Evolutionary conservation across 805 yeast genomes (phyloP).

Genomic region (Tetrapisispora pingtungensis): DNA sequence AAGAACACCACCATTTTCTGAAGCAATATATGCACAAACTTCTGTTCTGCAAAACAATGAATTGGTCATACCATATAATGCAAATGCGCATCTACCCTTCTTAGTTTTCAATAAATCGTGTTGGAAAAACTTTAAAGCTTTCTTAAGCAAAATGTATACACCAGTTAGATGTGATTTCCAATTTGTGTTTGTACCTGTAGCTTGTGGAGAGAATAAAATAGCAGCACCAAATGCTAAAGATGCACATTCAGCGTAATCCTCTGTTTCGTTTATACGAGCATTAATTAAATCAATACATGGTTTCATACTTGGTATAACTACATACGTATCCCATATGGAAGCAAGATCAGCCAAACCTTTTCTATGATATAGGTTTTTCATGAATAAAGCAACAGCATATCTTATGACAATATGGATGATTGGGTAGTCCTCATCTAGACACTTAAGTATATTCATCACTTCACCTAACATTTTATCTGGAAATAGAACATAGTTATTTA

Average conservation of each 20-base stretch:
- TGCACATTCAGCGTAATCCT: conserved; percentile 2
- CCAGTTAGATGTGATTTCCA: conserved; percentile 9
- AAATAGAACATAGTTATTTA: conserved; percentile 5
- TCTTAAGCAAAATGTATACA: conserved; percentile 1
- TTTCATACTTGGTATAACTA: conserved; percentile 8
- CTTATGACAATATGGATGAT: conserved; percentile 1
- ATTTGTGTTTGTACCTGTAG: conserved; percentile 1
- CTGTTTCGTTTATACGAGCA: background rate
- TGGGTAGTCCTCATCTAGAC: conserved; percentile 1
- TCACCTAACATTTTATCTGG: conserved; percentile 3
- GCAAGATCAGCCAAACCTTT: conserved; percentile 1
- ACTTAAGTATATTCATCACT: conserved; percentile 2
- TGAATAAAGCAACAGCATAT: conserved; percentile 5
- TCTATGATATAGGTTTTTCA: conserved; percentile 6
- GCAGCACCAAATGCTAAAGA: conserved; percentile 5
- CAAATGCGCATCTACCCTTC: conserved; percentile 2
- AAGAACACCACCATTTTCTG: conserved; percentile 9
- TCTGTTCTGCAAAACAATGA: conserved; percentile 5
- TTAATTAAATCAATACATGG: conserved; percentile 4
- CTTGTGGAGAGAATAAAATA: conserved; percentile 6
- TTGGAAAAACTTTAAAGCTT: background rate
- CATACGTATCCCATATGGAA: conserved; percentile 8
- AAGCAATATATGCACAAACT: conserved; percentile 5
- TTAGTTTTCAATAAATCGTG: background rate
- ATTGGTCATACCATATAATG: conserved; percentile 4